Evolutionary conservation across 805 yeast species (phyloP).

Genomic region (Wickerhamomyces mucosus): DNA sequence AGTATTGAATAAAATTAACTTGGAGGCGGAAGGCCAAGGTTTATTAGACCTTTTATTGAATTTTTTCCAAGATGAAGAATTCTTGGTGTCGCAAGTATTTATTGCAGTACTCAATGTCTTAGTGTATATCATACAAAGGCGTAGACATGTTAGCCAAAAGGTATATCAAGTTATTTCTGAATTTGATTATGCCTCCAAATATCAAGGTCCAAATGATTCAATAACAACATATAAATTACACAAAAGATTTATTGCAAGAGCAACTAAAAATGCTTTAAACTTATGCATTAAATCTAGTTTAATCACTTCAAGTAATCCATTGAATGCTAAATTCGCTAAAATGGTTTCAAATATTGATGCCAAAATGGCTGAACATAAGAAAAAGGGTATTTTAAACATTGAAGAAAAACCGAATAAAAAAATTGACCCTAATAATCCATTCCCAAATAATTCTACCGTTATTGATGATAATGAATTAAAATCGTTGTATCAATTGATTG

Average conservation of each 20-base stretch:
- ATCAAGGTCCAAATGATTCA: constrained; percentile 32
- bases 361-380: constrained; percentile 19
- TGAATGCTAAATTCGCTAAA: constrained; percentile 11
- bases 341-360: constrained; percentile 14
- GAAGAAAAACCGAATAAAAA: constrained; percentile 22
- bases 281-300: constrained; percentile 29
- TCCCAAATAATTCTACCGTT: constrained; percentile 25
- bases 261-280: constrained; percentile 36
- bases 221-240: constrained; percentile 39
- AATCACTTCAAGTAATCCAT: constrained; percentile 14
- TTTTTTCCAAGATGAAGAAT: constrained; percentile 43
- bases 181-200: constrained; percentile 51
- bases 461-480: constrained; percentile 42
- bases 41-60: constrained; percentile 57
- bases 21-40: constrained; percentile 66
- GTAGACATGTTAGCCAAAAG: constrained; percentile 51
- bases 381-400: constrained; percentile 17
- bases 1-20: constrained; percentile 39
- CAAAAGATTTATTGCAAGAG: constrained; percentile 55
- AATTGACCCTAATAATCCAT: constrained; percentile 15
- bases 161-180: constrained; percentile 50
- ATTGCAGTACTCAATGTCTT: constrained; percentile 62
- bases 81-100: constrained; percentile 46
- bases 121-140: constrained; percentile 50
- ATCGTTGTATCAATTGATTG: constrained; percentile 58